phyloP scores from a whole-genome alignment of 305 asterid genomes.

The Fraxinus paxiana region DNA sequence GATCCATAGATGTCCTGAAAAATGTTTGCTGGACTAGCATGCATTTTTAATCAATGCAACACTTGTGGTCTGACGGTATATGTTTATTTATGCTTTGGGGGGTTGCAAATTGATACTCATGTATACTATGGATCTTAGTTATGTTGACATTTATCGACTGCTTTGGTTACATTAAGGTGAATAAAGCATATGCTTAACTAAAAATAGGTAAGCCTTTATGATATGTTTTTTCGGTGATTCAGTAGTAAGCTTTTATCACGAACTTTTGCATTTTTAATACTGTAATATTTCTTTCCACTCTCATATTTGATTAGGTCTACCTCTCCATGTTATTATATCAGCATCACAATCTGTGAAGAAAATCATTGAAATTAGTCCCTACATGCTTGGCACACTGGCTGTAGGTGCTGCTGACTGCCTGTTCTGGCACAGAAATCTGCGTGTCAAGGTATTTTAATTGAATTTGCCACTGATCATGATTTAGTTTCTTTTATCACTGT shows the following conservation, averaged over 20 bases:
- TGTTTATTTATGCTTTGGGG: background rate
- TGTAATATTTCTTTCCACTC: conserved; percentile 7
- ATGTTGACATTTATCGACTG: background rate
- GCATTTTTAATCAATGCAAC: background rate
- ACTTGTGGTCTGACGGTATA: background rate
- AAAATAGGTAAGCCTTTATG: background rate
- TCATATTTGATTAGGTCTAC: conserved; percentile 9
- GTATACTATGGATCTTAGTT: background rate
- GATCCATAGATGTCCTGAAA: background rate
- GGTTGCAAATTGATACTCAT: background rate
- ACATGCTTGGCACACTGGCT: conserved; percentile 95
- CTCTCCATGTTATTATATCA: conserved; percentile 28
- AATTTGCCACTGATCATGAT: background rate
- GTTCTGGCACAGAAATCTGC: background rate
- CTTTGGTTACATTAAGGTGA: background rate
- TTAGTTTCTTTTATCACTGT: background rate
- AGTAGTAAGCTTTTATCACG: background rate
- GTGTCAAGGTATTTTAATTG: background rate
- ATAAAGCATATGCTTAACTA: background rate
- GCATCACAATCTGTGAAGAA: conserved; percentile 94
- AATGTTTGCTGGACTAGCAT: background rate
- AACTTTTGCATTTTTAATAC: background rate
- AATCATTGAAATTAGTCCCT: conserved; percentile 81
- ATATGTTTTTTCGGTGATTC: background rate
- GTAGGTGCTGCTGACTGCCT: background rate